These are phyloP conservation scores for Naganishia sp. DNA, from an alignment of 1,284 basidiomycete species.

Conservation along the genomic window DNA sequence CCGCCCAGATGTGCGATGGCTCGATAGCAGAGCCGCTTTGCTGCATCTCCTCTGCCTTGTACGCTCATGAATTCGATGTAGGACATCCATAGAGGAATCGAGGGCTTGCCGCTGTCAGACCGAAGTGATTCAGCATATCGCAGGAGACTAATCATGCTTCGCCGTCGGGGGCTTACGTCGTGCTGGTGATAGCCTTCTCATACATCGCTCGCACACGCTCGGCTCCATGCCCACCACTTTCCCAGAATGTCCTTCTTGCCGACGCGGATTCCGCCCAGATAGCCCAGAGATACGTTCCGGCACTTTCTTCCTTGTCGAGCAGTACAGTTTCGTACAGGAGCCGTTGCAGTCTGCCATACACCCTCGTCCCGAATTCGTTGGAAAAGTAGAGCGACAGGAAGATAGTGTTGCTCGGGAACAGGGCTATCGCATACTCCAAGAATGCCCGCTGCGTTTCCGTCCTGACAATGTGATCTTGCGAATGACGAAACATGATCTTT, in stretches of 20 bases:
- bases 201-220: slow-evolving; percentile 47
- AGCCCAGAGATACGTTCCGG: slow-evolving; percentile 46
- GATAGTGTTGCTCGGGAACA: slow-evolving; percentile 55
- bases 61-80: slow-evolving; percentile 81
- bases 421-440: slow-evolving; percentile 50
- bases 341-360: slow-evolving; percentile 53
- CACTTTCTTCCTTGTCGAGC: slow-evolving; percentile 36
- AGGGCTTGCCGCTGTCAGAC: slow-evolving; percentile 38
- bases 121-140: background rate
- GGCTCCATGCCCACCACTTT: slow-evolving; percentile 43
- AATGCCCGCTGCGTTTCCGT: slow-evolving; percentile 46
- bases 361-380: slow-evolving; percentile 51
- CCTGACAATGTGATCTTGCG: slow-evolving; percentile 40
- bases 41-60: slow-evolving; percentile 62
- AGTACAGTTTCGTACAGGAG: slow-evolving; percentile 42
- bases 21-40: slow-evolving; percentile 75
- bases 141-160: background rate
- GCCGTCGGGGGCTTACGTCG: slow-evolving; percentile 36
- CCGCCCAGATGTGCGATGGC: slow-evolving; percentile 66
- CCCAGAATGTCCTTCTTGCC: slow-evolving; percentile 45
- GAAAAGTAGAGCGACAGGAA: slow-evolving; percentile 54
- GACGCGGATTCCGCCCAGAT: slow-evolving; percentile 49
- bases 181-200: slow-evolving; percentile 44
- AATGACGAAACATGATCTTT: slow-evolving; percentile 50
- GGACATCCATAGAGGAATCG: slow-evolving; percentile 66